phyloP scores from a whole-genome alignment of 495 filamentous ascomycete species.

The Lepidopterella palustris region DNA sequence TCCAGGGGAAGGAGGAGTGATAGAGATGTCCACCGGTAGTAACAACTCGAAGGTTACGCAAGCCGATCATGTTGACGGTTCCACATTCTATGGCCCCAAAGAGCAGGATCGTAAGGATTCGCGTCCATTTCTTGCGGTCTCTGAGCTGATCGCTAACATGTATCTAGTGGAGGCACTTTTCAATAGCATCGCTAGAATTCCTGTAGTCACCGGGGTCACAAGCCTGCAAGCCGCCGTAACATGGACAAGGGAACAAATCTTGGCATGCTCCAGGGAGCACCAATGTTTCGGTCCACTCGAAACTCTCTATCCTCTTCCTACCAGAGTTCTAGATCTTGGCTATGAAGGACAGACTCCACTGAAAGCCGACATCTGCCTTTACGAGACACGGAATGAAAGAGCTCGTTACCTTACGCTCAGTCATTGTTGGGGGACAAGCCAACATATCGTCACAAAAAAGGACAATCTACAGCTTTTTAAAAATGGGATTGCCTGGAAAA shows the following conservation, averaged over 20 bases:
- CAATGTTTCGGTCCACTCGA: not conserved
- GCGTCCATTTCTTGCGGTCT: too few relatives aligned
- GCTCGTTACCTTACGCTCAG: not conserved
- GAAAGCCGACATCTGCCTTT: not conserved
- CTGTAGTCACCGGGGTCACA: not conserved
- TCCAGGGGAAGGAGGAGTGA: too few relatives aligned
- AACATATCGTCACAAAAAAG: not conserved
- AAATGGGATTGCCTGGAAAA: not conserved
- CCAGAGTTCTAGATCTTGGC: not conserved
- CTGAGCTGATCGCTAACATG: too few relatives aligned
- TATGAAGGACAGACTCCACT: too few relatives aligned
- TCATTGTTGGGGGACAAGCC: not conserved
- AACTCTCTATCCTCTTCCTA: not conserved
- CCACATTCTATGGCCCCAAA: too few relatives aligned
- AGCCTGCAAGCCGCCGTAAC: not conserved
- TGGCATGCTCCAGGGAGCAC: not conserved
- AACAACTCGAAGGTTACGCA: too few relatives aligned
- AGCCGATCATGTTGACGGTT: too few relatives aligned
- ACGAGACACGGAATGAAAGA: not conserved
- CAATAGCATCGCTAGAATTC: too few relatives aligned
- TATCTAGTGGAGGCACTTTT: too few relatives aligned
- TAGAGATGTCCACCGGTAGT: too few relatives aligned
- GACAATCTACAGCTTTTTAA: not conserved
- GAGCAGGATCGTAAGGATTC: too few relatives aligned
- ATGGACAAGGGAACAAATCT: not conserved